phyloP scores from a whole-genome alignment of 306 rosid genomes.

The Amphicarpaea edgeworthii region DNA sequence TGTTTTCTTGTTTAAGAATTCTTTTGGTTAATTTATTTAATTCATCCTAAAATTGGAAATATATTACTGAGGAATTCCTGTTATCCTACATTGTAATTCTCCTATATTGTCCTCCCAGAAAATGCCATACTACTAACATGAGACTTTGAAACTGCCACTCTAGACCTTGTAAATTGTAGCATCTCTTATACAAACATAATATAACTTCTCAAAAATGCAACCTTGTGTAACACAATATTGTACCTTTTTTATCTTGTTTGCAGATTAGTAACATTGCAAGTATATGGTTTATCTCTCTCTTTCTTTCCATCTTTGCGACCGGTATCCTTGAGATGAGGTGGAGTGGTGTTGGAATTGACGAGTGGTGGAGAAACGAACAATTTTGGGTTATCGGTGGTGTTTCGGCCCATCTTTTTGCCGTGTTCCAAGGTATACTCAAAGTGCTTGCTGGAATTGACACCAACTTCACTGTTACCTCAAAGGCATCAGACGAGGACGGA shows the following conservation, averaged over 20 bases:
- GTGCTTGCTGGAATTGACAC: conserved; percentile 96
- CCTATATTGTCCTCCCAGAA: neutral
- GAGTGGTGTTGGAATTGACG: conserved; percentile 94
- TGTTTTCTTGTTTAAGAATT: conserved; percentile 4
- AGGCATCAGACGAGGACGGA: conserved; percentile 91
- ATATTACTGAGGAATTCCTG: neutral
- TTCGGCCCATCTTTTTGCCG: conserved; percentile 89
- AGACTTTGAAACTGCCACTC: neutral
- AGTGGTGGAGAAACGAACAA: conserved; percentile 98
- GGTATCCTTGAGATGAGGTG: conserved; percentile 97
- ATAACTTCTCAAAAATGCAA: conserved; percentile 10
- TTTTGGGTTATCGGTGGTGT: conserved; percentile 99
- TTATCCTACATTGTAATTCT: conserved; percentile 5
- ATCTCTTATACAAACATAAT: neutral
- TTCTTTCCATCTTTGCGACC: conserved; percentile 87
- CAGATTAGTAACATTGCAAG: conserved; percentile 96
- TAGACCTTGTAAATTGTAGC: neutral
- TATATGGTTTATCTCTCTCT: conserved; percentile 90
- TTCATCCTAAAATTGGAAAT: conserved; percentile 23
- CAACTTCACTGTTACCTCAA: conserved; percentile 93
- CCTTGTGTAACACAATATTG: neutral
- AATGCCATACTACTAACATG: neutral
- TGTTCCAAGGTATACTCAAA: conserved; percentile 88
- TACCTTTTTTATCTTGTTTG: conserved; percentile 41
- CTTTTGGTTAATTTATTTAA: neutral